Conservation (phyloP, 2,329 filamentous ascomycete genomes). For the Rhexocercosporidium sp. region DNA sequence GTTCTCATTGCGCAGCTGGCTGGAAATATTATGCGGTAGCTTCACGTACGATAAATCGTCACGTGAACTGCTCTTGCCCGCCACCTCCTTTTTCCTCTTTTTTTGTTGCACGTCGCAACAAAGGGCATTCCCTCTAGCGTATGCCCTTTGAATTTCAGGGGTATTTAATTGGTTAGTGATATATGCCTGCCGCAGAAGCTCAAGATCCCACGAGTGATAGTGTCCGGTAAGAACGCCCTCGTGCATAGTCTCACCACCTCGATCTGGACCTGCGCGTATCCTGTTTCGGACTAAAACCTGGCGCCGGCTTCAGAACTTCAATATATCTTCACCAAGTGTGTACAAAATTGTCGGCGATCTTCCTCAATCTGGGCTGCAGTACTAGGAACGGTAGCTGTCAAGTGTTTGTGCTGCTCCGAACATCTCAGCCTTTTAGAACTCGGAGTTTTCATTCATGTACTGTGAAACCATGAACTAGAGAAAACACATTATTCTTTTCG, state of each 20-base stretch:
- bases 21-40: too few species aligned
- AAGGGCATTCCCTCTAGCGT: not conserved
- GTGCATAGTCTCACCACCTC: too few species aligned
- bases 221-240: not conserved
- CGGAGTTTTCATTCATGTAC: too few species aligned
- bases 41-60: too few species aligned
- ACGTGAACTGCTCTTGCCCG: not conserved
- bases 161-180: not conserved
- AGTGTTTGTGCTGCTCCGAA: not conserved
- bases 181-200: not conserved
- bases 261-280: not conserved
- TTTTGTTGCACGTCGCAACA: not conserved
- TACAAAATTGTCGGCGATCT: not conserved
- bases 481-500: not conserved
- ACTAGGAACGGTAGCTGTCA: not conserved
- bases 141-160: not conserved
- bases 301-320: not conserved
- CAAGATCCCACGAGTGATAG: not conserved
- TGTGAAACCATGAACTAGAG: not conserved
- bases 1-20: too few species aligned
- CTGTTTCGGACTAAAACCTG: not conserved
- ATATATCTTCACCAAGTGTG: too few species aligned
- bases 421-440: not conserved
- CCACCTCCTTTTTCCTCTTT: not conserved
- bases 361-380: too few species aligned